These are phyloP conservation scores for Curvularia hawaiiensis DNA, from an alignment of 2,329 filamentous ascomycete species.

Conservation along the genomic window DNA sequence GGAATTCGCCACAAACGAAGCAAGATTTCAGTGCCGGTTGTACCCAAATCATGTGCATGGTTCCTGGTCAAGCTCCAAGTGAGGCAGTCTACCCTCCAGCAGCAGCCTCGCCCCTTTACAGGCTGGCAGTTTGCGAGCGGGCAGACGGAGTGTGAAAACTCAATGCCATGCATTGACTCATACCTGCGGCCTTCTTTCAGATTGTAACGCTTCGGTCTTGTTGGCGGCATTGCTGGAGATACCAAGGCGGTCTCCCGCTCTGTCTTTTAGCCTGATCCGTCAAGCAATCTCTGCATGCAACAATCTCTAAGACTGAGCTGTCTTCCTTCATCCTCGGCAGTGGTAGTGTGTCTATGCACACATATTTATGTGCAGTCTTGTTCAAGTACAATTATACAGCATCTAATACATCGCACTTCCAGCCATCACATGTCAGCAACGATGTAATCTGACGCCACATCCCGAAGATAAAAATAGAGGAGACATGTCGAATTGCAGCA, in stretches of 20 bases:
- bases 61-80: background rate
- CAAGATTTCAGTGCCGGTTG: background rate
- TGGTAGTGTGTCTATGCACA: background rate
- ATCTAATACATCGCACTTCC: background rate
- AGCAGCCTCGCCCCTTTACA: background rate
- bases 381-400: background rate
- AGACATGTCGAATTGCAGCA: background rate
- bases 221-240: background rate
- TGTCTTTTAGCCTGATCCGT: background rate
- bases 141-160: background rate
- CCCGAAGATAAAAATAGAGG: background rate
- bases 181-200: background rate
- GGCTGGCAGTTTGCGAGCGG: background rate
- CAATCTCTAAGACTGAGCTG: background rate
- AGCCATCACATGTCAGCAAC: background rate
- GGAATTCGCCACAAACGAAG: slow-evolving; percentile 1
- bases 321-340: background rate
- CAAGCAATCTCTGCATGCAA: background rate
- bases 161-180: slow-evolving; percentile 1
- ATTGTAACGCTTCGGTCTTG: background rate
- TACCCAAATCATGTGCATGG: background rate
- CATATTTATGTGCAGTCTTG: background rate
- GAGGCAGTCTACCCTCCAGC: background rate
- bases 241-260: background rate
- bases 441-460: background rate